phyloP scores from a whole-genome alignment of 106 monocot species.

The Dendrobium catenatum region DNA sequence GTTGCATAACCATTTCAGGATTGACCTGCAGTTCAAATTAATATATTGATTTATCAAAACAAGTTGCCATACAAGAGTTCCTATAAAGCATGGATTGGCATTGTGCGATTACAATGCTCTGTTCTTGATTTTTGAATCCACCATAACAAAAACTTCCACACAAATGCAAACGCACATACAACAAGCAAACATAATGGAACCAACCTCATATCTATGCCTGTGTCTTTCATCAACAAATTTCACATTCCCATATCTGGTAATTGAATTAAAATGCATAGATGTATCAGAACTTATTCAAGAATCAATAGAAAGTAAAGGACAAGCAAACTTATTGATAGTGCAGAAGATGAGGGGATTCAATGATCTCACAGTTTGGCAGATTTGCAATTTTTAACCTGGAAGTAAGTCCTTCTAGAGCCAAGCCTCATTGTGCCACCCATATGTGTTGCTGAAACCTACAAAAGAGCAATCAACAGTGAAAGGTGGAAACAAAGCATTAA shows the following conservation, averaged over 20 bases:
- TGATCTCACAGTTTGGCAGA: constrained; percentile 62
- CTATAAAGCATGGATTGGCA: background rate
- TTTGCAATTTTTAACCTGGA: constrained; percentile 43
- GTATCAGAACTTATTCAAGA: background rate
- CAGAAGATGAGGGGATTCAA: background rate
- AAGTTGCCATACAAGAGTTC: background rate
- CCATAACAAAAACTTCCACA: background rate
- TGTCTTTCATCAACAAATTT: constrained; percentile 65
- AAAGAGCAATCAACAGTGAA: background rate
- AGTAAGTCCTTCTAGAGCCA: constrained; percentile 76
- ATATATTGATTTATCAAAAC: background rate
- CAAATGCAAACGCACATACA: background rate
- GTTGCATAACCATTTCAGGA: constrained; percentile 61
- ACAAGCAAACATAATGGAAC: background rate
- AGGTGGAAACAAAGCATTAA: no score
- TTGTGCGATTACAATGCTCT: background rate
- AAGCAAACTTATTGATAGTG: background rate
- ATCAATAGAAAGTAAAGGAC: background rate
- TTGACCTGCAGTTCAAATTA: constrained; percentile 49
- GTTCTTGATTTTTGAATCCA: background rate
- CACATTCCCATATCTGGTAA: constrained; percentile 50
- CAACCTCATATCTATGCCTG: constrained; percentile 81
- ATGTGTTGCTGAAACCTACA: constrained; percentile 82
- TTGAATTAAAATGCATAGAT: background rate
- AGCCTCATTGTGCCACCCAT: constrained; percentile 93